These are phyloP conservation scores for Erodium texanum DNA, from an alignment of 441 rosid genomes.

Conservation along the genomic window DNA sequence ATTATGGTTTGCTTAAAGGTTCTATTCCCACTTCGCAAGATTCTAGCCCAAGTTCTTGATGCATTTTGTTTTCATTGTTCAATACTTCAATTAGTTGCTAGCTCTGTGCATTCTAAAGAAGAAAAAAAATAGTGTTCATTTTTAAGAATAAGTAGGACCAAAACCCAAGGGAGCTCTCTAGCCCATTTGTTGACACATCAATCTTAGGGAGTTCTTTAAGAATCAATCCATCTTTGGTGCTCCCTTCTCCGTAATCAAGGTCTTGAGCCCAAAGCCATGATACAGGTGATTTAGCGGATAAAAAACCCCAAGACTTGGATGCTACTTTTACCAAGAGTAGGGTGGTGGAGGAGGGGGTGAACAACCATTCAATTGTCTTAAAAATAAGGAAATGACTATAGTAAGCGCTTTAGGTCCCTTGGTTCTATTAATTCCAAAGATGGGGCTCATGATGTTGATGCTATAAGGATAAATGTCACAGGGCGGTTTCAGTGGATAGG, in stretches of 20 bases:
- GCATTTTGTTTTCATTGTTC: not conserved
- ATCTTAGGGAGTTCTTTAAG: too few relatives aligned
- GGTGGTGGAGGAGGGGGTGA: not conserved
- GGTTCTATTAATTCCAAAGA: not conserved
- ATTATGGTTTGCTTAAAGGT: not conserved
- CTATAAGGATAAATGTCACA: too few relatives aligned
- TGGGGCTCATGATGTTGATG: not conserved
- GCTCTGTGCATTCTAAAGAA: not conserved
- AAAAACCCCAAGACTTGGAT: not conserved
- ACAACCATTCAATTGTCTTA: not conserved
- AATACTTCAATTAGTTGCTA: not conserved
- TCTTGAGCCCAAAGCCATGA: too few relatives aligned
- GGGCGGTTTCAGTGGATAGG: too few relatives aligned
- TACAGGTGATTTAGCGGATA: too few relatives aligned
- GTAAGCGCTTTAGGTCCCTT: not conserved
- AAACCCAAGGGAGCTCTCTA: too few relatives aligned
- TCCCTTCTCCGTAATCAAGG: too few relatives aligned
- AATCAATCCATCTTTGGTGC: too few relatives aligned
- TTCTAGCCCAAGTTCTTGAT: not conserved
- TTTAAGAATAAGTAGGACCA: not conserved
- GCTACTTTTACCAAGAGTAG: not conserved
- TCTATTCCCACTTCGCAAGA: not conserved
- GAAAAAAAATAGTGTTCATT: too few relatives aligned
- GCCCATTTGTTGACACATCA: too few relatives aligned
- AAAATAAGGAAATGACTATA: not conserved